Evolutionary conservation across 805 yeast genomes (phyloP).

Genomic region (Ogataea paradorogensis): DNA sequence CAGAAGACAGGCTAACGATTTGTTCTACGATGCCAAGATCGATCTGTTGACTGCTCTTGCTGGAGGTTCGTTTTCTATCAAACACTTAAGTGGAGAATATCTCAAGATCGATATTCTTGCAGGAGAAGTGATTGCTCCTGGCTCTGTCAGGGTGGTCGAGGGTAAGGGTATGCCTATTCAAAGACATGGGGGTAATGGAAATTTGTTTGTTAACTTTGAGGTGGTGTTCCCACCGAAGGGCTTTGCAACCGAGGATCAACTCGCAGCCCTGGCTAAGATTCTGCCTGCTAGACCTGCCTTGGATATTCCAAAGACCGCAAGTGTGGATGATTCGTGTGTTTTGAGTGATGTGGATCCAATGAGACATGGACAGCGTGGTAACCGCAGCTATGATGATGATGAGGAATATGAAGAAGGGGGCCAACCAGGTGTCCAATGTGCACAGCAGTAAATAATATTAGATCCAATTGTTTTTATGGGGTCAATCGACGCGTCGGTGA

Average conservation of each 20-base stretch:
- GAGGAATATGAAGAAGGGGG: slow-evolving; percentile 51
- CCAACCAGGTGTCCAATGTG: slow-evolving; percentile 86
- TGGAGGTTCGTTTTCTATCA: slow-evolving; percentile 86
- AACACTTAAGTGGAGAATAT: slow-evolving; percentile 91
- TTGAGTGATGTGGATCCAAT: slow-evolving; percentile 28
- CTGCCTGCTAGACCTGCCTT: slow-evolving; percentile 73
- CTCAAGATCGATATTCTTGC: slow-evolving; percentile 78
- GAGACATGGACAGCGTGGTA: slow-evolving; percentile 30
- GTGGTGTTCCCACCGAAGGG: slow-evolving; percentile 81
- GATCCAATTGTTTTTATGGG: slow-evolving; percentile 1
- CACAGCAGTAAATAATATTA: slow-evolving; percentile 63
- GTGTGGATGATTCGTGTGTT: slow-evolving; percentile 62
- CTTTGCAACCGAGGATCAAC: slow-evolving; percentile 72
- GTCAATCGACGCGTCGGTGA: slow-evolving; percentile 10
- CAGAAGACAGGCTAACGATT: slow-evolving; percentile 86
- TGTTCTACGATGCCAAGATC: slow-evolving; percentile 78
- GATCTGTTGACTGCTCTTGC: slow-evolving; percentile 93
- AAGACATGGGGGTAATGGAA: slow-evolving; percentile 85
- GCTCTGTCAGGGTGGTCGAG: slow-evolving; percentile 72
- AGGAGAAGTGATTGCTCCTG: slow-evolving; percentile 92
- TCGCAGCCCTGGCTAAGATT: slow-evolving; percentile 67
- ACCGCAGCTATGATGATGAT: slow-evolving; percentile 47
- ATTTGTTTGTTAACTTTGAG: slow-evolving; percentile 79
- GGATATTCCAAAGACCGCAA: slow-evolving; percentile 65
- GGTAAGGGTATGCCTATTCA: slow-evolving; percentile 97